Evolutionary conservation across 192 early-diverging fungal species (phyloP), one percentile per base, ranked within the genome.

Genomic region (Backusella macrospora): DNA sequence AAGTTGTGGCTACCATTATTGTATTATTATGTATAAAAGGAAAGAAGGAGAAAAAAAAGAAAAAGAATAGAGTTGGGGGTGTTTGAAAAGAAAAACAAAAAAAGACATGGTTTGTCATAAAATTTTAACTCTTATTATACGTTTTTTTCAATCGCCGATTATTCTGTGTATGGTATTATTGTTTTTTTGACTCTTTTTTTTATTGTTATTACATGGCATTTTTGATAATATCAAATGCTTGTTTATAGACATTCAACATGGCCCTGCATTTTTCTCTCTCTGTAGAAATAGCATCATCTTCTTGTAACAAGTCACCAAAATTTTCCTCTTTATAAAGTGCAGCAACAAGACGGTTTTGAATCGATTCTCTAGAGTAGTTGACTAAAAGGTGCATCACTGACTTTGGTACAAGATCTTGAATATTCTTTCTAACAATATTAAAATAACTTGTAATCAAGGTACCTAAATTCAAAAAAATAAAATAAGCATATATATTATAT

Each of bases 331-430:
- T 91, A 71, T 94, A 94, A 46, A 94, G 80, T 45, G 87, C 84
- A 34, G 89, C 86, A 3, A 94, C 93, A 46, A 94, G 79, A 8
- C 91, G 86, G 80, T 91, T 94, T 75, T 94, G 93, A 59, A 92
- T 87, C 12, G 85, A 71, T 73, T 94, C 88, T 66, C 91, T 87
- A 38, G 89, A 90, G 72, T 89, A 80, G 74, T 92, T 92, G 76
- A 94, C 93, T 64, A 94, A 77, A 49, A 92, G 76, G 68, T 94
- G 91, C 93, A 94, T 94, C 67, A 94, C 85, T 4, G 93, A 88
- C 82, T 94, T 94, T 65, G 93, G 93, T 8, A 94, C 91, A 70
- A 90, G 73, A 48, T 94, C 93, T 77, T 92, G 90, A 69, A 93
- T 87, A 14, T 91, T 89, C 80, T 94, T 92, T 75, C 91, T 90